Percentiles rank a stretch among this genome's conserved stretches.
Conservation (phyloP, 2,329 filamentous ascomycete species). For the Pseudophaeomoniella oleicola region DNA sequence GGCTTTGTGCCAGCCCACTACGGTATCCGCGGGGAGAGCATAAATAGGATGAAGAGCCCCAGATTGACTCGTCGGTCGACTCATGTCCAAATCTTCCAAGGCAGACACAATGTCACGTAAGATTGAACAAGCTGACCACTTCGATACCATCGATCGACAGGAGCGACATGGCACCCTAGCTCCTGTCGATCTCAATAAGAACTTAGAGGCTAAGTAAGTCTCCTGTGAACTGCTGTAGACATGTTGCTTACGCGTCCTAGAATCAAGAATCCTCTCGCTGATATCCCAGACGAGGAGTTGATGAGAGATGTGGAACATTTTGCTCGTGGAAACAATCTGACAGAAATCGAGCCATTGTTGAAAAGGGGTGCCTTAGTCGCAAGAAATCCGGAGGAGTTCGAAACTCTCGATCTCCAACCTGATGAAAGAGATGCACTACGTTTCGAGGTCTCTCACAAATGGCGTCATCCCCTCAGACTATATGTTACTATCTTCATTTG, state of each 20-base stretch:
- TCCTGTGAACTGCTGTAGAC: neutral
- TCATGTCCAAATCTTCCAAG: neutral
- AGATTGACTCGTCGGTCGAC: neutral
- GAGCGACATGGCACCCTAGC: slow-evolving; percentile 3
- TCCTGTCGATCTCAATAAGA: slow-evolving; percentile 7
- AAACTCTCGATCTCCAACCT: slow-evolving; percentile 17
- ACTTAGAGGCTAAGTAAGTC: slow-evolving; percentile 9
- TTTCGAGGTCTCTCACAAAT: slow-evolving; percentile 19
- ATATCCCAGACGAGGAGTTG: slow-evolving; percentile 10
- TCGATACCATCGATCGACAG: neutral
- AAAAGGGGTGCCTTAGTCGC: slow-evolving; percentile 15
- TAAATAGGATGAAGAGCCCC: neutral
- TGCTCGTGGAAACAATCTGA: slow-evolving; percentile 19
- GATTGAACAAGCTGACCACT: neutral
- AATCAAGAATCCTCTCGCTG: slow-evolving; percentile 13
- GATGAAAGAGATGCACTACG: slow-evolving; percentile 20
- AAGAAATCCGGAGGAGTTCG: slow-evolving; percentile 15
- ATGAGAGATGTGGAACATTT: slow-evolving; percentile 22
- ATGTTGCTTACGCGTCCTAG: slow-evolving; percentile 4
- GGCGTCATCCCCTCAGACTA: slow-evolving; percentile 20
- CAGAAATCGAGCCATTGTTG: slow-evolving; percentile 17
- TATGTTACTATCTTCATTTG: slow-evolving; percentile 24
- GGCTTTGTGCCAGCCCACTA: neutral
- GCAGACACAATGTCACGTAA: neutral
- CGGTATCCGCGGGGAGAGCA: neutral